These are phyloP conservation scores for Trametes coccinea DNA, from an alignment of 768 basidiomycete genomes.

Conservation along the genomic window DNA sequence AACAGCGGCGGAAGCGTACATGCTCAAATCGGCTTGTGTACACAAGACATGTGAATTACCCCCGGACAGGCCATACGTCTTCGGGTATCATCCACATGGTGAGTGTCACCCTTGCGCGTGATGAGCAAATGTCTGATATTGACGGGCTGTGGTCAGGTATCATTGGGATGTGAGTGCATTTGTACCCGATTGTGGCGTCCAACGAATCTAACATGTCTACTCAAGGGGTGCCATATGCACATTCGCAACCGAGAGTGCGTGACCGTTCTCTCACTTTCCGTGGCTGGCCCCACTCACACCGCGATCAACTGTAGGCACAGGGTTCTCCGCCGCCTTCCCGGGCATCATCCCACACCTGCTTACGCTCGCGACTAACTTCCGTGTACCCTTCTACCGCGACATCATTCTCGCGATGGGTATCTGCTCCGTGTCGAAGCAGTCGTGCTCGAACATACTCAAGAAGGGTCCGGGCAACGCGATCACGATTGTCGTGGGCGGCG, in stretches of 20 bases:
- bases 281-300: no score
- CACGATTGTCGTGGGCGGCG: slow-evolving; percentile 95
- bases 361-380: slow-evolving; percentile 88
- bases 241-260: slow-evolving; percentile 89
- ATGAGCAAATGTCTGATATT: not conserved
- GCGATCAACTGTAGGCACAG: slow-evolving; percentile 58
- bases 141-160: slow-evolving; percentile 57
- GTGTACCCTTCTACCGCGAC: slow-evolving; percentile 91
- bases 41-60: slow-evolving; percentile 85
- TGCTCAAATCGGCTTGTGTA: not conserved
- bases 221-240: slow-evolving; percentile 89
- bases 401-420: slow-evolving; percentile 84
- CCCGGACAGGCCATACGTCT: slow-evolving; percentile 89
- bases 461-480: slow-evolving; percentile 56
- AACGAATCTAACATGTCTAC: not conserved
- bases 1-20: not conserved
- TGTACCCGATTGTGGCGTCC: not conserved
- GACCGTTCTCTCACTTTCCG: not conserved
- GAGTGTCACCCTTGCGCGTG: slow-evolving; percentile 20
- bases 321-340: slow-evolving; percentile 87
- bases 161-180: slow-evolving; percentile 86
- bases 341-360: slow-evolving; percentile 92
- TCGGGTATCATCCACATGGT: slow-evolving; percentile 99
- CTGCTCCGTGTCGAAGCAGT: slow-evolving; percentile 87
- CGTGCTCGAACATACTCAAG: slow-evolving; percentile 84